phyloP scores from a whole-genome alignment of 2,329 filamentous ascomycete species.

The Rutstroemia sp. region DNA sequence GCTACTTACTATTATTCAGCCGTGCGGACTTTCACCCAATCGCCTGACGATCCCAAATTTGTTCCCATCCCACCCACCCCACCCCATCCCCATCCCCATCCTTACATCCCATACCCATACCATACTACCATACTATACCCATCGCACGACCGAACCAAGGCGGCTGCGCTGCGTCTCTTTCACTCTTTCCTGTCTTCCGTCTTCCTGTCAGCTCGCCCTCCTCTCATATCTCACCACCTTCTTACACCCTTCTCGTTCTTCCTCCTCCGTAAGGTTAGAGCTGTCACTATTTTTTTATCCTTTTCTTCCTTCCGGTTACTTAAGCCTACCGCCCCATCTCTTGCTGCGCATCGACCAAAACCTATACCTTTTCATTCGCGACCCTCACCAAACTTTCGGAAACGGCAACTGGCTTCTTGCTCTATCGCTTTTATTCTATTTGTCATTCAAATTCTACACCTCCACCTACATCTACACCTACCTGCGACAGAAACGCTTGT shows the following conservation, averaged over 20 bases:
- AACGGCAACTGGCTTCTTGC: background rate
- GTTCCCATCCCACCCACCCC: no score
- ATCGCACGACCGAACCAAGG: background rate
- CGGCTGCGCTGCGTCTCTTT: no score
- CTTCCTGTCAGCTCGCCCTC: slow-evolving; percentile 3
- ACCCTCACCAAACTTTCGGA: background rate
- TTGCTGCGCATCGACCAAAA: no score
- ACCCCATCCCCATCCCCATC: no score
- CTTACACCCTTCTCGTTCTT: background rate
- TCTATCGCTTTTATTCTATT: background rate
- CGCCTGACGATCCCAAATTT: no score
- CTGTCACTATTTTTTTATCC: background rate
- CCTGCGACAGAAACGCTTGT: slow-evolving; percentile 1
- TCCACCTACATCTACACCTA: background rate
- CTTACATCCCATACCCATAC: background rate
- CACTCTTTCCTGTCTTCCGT: no score
- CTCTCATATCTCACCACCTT: background rate
- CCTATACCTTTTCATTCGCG: background rate
- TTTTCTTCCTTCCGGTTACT: background rate
- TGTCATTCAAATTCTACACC: no score
- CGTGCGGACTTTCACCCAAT: no score
- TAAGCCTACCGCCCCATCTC: background rate
- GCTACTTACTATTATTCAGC: background rate
- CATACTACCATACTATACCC: background rate
- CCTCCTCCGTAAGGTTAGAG: no score